Evolutionary conservation across 2,329 filamentous ascomycete genomes (phyloP).

Genomic region (Pyricularia grisea): DNA sequence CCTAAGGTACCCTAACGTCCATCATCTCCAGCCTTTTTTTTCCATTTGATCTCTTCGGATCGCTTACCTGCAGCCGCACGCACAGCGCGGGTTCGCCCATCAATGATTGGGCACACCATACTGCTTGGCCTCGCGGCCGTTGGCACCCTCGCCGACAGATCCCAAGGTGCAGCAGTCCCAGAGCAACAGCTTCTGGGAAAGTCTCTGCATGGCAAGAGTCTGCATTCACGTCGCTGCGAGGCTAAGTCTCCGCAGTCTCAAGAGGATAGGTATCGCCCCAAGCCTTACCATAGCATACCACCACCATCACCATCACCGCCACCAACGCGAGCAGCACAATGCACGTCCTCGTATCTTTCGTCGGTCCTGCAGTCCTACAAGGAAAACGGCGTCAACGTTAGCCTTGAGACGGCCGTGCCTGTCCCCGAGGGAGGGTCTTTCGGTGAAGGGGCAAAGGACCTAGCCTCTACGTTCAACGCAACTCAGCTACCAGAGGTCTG

Average conservation of each 20-base stretch:
- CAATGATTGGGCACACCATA: not conserved
- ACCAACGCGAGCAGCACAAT: not conserved
- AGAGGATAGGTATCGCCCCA: not conserved
- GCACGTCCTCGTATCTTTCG: not conserved
- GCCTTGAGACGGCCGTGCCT: constrained; percentile 19
- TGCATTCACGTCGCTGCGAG: not conserved
- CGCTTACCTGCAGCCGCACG: not conserved
- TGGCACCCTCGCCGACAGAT: not conserved
- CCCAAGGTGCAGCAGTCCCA: not conserved
- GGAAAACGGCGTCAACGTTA: not conserved
- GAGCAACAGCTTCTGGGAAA: not conserved
- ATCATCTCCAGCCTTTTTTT: not conserved
- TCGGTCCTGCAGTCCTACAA: not conserved
- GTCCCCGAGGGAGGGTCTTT: constrained; percentile 22
- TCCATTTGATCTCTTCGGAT: not conserved
- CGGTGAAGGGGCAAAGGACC: constrained; percentile 23
- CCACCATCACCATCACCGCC: not conserved
- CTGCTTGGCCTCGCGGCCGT: not conserved
- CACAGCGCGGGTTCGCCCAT: not conserved
- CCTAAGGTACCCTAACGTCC: not conserved
- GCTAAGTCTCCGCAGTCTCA: not conserved
- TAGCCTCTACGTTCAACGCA: constrained; percentile 23
- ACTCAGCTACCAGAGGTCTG: constrained; percentile 28
- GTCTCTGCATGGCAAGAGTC: not conserved
- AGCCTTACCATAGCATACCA: not conserved